Evolutionary conservation across 2,329 filamentous ascomycete species (phyloP), one percentile per base, ranked within the genome.

Genomic region (Fusarium piperis): DNA sequence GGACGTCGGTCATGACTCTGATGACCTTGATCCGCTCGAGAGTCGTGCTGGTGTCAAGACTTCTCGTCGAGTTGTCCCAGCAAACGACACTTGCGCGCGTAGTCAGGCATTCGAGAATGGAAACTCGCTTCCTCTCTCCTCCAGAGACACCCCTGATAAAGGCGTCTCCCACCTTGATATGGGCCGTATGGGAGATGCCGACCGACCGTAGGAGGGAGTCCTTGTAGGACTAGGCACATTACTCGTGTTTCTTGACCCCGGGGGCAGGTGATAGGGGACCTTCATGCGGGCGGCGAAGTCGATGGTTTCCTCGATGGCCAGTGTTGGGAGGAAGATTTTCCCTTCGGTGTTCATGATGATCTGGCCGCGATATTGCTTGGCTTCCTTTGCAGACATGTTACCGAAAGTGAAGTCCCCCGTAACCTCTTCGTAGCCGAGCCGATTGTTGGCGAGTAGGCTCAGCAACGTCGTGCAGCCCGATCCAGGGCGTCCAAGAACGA

Each of bases 231-330:
- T 86, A 83, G 3, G 89, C 85, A 68, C 88, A 92, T 12, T 83
- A 80, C 26, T 79, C 75, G 63, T 82, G 82, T 41, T 81, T 81
- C 44, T 48, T 48, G 10, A 90, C 83, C 16, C 89, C 89, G 2
- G 84, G 82, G 1, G 90, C 2, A 90, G 83, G 3, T 39, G 48
- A 0, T 32, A 57, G 0, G 91, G 90, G 20, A 89, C 86, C 51
- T 91, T 86, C 5, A 92, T 91, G 20, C 87, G 85, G 7, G 92
- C 91, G 12, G 93, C 92, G 68, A 94, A 94, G 60, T 88, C 90
- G 10, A 94, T 84, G 0, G 93, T 95, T 71, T 94, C 91, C 55
- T 91, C 92, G 13, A 94, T 92, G 1, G 88, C 90, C 72, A 95
- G 81, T 79, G 90, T 88, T 5, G 92, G 91, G 75, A 94, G 94